Conservation (phyloP, 441 rosid species). For the Metrosideros polymorpha region DNA sequence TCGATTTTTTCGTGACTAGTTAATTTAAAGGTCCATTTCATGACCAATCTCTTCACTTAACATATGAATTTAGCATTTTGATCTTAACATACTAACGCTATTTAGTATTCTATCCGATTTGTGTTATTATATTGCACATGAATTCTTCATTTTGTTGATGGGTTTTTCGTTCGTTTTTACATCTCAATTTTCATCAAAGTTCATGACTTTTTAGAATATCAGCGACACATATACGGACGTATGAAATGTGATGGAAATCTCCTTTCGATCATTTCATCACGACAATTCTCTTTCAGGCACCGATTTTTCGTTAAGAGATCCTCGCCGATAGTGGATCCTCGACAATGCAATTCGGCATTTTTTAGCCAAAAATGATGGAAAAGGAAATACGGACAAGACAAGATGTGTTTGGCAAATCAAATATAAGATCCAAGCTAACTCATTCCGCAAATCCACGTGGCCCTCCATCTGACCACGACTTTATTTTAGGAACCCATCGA, state of each 20-base stretch:
- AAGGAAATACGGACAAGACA: not conserved
- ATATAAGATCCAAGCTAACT: not conserved
- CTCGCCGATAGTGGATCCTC: not conserved
- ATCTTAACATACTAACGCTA: not conserved
- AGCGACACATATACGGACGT: not conserved
- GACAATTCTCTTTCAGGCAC: no score
- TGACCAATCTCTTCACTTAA: not conserved
- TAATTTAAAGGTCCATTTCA: not conserved
- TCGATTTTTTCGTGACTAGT: not conserved
- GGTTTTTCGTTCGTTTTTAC: not conserved
- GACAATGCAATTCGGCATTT: not conserved
- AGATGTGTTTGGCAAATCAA: not conserved
- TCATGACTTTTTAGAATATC: not conserved
- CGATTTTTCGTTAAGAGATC: not conserved
- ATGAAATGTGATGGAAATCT: not conserved
- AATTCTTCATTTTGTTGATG: no score
- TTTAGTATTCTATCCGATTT: fast-evolving
- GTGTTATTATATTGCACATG: not conserved
- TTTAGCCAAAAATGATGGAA: not conserved
- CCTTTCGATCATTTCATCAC: not conserved
- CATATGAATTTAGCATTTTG: not conserved
- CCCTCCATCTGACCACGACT: no score
- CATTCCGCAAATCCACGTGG: not conserved
- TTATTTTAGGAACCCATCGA: no score
- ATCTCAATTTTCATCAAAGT: not conserved